Evolutionary conservation across 2,329 filamentous ascomycete species (phyloP), one percentile per base, ranked within the genome.

Genomic region (Elsinoe arachidis): DNA sequence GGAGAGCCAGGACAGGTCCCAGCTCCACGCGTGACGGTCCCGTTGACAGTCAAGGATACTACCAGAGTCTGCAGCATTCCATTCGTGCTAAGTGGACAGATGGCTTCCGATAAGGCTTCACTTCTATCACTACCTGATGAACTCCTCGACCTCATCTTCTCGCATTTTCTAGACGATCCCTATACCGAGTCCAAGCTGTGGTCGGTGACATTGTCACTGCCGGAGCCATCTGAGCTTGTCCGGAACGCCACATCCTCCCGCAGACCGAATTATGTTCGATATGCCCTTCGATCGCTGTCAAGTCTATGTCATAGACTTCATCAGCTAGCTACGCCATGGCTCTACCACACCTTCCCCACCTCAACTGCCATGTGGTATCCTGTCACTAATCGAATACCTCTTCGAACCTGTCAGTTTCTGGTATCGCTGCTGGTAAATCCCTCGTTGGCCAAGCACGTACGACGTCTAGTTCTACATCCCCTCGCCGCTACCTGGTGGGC

Each of bases 351-450:
- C 2, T 53, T 53, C 34, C 33, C 49, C 11, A 53, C 49, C 7
- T 53, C 49, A 11, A 53, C 49, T 10, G 49, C 49, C 4, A 53
- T 53, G 49, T 53, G 49, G 49, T 53, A 53, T 35, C 49, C 49
- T 9, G 33, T 35, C 15, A 53, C 49, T 11, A 53, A 53, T 19
- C 49, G 49, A 21, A 37, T 53, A 4, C 49, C 49, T 7, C 34
- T 53, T 3, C 49, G 49, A 15, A 53, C 49, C 17, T 53, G 49
- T 26, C 33, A 53, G 14, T 53, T 53, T n/a, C 33, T 53, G 6
- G 34, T 38, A 15, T 53, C 49, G 5, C 30, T 53, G 2, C 49
- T 53, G 10, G 6, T 39, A 2, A 53, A 53, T n/a, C 49, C 49
- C 4, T 26, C 49, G 7, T 14, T 53, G 30, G 49, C 35, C 14